These are phyloP conservation scores for Astragalus glycyphyllos DNA, from an alignment of 306 rosid genomes.

Conservation along the genomic window DNA sequence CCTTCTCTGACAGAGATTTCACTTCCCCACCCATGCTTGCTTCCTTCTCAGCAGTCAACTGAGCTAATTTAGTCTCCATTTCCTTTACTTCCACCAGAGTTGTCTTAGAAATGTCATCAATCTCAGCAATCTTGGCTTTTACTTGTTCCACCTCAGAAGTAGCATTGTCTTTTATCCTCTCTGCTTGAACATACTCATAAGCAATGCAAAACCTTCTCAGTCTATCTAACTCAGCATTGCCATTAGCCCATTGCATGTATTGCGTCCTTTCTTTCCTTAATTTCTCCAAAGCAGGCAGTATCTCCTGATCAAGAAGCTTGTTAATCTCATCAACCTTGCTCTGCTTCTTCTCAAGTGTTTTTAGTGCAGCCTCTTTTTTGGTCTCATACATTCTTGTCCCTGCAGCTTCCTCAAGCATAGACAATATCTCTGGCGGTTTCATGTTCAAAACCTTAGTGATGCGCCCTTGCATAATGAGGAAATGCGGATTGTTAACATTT, in stretches of 20 bases:
- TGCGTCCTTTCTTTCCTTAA: slow-evolving; percentile 90
- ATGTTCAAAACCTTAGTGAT: slow-evolving; percentile 97
- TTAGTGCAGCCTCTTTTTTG: slow-evolving; percentile 94
- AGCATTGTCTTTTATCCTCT: slow-evolving; percentile 79
- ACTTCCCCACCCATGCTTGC: slow-evolving; percentile 93
- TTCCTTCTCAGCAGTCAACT: slow-evolving; percentile 82
- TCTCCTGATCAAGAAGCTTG: slow-evolving; percentile 95
- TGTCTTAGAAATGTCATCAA: slow-evolving; percentile 56
- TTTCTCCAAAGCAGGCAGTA: slow-evolving; percentile 96
- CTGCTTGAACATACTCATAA: slow-evolving; percentile 77
- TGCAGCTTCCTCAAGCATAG: slow-evolving; percentile 99
- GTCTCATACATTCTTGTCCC: slow-evolving; percentile 99
- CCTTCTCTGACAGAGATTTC: slow-evolving; percentile 75
- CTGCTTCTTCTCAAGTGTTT: slow-evolving; percentile 99
- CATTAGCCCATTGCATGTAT: slow-evolving; percentile 99
- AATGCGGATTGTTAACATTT: slow-evolving; percentile 96
- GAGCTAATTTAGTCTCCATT: slow-evolving; percentile 70
- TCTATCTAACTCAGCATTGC: slow-evolving; percentile 91
- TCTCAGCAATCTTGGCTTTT: slow-evolving; percentile 69
- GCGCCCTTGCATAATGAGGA: slow-evolving; percentile 98
- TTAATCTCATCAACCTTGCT: slow-evolving; percentile 95
- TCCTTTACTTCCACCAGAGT: slow-evolving; percentile 66
- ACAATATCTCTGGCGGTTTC: slow-evolving; percentile 95
- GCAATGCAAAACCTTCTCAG: slow-evolving; percentile 89
- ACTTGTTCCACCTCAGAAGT: slow-evolving; percentile 73